phyloP scores from a whole-genome alignment of 345 rosid species.

The Syzygium aromaticum region DNA sequence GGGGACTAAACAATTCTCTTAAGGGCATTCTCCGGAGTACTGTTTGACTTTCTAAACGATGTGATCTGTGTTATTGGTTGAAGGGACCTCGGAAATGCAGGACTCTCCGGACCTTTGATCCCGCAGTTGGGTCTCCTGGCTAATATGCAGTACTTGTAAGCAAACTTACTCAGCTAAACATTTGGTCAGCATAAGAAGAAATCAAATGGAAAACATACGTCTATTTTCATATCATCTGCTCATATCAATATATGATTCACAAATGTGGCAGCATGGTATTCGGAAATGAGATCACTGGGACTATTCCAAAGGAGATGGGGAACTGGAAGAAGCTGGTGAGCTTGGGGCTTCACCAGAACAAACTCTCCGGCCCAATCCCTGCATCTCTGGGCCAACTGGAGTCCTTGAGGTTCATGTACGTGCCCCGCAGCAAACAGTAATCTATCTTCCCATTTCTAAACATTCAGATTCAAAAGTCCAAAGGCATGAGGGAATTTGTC shows the following conservation, averaged over 20 bases:
- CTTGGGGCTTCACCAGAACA: conserved; percentile 27
- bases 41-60: background rate
- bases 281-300: conserved; percentile 17
- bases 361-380: conserved; percentile 28
- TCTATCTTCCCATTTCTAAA: background rate
- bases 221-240: background rate
- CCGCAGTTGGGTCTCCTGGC: conserved; percentile 31
- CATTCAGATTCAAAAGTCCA: background rate
- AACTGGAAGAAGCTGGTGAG: conserved; percentile 20
- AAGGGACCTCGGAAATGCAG: conserved; percentile 37
- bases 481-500: background rate
- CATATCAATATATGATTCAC: background rate
- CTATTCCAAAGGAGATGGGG: conserved; percentile 29
- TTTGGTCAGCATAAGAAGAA: background rate
- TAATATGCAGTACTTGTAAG: conserved; percentile 43
- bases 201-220: background rate
- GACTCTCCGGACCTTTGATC: conserved; percentile 28
- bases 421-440: background rate
- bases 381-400: conserved; percentile 25
- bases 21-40: background rate
- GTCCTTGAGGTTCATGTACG: conserved; percentile 27
- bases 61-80: background rate
- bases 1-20: background rate
- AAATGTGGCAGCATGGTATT: conserved; percentile 12
- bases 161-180: background rate